Evolutionary conservation across 345 rosid genomes (phyloP).

Genomic region (Cardamine occulta): DNA sequence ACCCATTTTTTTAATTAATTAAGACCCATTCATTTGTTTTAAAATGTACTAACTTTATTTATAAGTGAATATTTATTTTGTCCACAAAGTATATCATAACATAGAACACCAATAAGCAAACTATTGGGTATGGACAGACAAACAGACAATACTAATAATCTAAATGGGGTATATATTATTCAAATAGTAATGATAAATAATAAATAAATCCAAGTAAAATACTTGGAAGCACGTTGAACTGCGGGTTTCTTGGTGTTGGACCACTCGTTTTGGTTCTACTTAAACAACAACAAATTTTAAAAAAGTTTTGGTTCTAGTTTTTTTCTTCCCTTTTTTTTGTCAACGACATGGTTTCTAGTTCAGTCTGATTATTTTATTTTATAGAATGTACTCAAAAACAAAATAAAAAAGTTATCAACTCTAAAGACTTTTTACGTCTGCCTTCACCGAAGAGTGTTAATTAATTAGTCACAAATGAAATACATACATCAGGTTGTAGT

Average conservation of each 20-base stretch:
- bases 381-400: neutral
- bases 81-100: slow-evolving; percentile 10
- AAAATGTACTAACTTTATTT: neutral
- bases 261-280: slow-evolving; percentile 34
- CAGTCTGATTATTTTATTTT: slow-evolving; percentile 4
- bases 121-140: slow-evolving; percentile 33
- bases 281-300: no score
- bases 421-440: neutral
- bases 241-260: slow-evolving; percentile 43
- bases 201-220: slow-evolving; percentile 4
- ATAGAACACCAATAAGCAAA: slow-evolving; percentile 3
- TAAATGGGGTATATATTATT: neutral
- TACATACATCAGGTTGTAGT: neutral
- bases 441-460: no score
- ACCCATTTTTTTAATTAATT: no score
- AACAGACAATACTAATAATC: slow-evolving; percentile 24
- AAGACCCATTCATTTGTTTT: neutral
- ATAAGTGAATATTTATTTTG: neutral
- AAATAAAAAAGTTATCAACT: neutral
- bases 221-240: slow-evolving; percentile 45
- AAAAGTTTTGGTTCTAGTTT: slow-evolving; percentile 5
- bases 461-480: neutral
- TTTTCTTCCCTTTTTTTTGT: neutral
- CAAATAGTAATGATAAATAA: slow-evolving; percentile 18
- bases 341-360: slow-evolving; percentile 34